phyloP scores from a whole-genome alignment of 257 asterid species.

The Plantago major region DNA sequence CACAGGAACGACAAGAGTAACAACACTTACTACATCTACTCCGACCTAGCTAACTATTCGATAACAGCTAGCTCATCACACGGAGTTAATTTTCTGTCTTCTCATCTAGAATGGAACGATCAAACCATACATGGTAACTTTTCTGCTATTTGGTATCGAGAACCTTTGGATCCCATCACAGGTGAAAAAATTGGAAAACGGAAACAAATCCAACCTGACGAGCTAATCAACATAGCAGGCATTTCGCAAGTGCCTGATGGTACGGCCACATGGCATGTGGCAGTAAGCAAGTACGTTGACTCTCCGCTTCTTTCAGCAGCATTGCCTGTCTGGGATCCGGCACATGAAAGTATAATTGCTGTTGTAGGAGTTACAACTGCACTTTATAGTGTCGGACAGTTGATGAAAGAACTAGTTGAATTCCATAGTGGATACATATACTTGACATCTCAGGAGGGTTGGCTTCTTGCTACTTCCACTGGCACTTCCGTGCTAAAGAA shows the following conservation, averaged over 20 bases:
- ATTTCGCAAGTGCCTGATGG: conserved; percentile 92
- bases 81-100: conserved; percentile 36
- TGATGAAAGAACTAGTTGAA: conserved; percentile 89
- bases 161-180: conserved; percentile 66
- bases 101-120: conserved; percentile 80
- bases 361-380: conserved; percentile 94
- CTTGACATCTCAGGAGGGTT: conserved; percentile 88
- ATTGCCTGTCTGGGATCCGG: conserved; percentile 79
- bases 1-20: conserved; percentile 76
- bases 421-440: conserved; percentile 87
- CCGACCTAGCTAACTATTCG: conserved; percentile 77
- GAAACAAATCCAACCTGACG: conserved; percentile 62
- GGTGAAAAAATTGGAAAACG: conserved; percentile 68
- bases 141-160: conserved; percentile 79
- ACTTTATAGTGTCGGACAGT: conserved; percentile 80
- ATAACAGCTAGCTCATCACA: conserved; percentile 35
- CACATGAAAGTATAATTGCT: conserved; percentile 65
- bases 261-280: conserved; percentile 86
- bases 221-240: conserved; percentile 81
- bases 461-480: conserved; percentile 87
- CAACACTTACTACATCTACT: conserved; percentile 71
- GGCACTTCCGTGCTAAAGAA: conserved; percentile 63
- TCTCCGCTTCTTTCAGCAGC: conserved; percentile 93
- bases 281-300: conserved; percentile 79
- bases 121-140: conserved; percentile 61